phyloP scores from a whole-genome alignment of 805 yeast genomes.

The Scheffersomyces amazonensis region DNA sequence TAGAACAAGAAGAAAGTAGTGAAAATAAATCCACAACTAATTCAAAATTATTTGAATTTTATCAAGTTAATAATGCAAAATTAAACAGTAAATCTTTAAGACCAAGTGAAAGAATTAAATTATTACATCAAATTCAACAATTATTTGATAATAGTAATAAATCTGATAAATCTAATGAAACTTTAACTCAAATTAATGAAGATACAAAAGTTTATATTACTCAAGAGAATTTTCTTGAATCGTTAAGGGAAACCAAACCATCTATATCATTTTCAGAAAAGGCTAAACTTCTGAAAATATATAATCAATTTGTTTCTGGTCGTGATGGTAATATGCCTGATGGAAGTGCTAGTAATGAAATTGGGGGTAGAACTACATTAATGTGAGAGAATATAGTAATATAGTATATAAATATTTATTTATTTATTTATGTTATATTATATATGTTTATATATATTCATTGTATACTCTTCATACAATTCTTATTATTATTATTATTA shows the following conservation, averaged over 20 bases:
- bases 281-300: constrained; percentile 58
- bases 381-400: constrained; percentile 49
- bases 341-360: constrained; percentile 73
- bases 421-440: too few relatives aligned
- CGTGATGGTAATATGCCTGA: constrained; percentile 87
- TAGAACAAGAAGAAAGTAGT: constrained; percentile 32
- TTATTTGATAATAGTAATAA: constrained; percentile 20
- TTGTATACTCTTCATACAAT: not conserved
- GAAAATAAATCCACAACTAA: constrained; percentile 7
- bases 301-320: constrained; percentile 67
- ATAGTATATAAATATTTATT: too few relatives aligned
- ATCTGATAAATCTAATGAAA: constrained; percentile 3
- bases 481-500: too few relatives aligned
- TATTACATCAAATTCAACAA: constrained; percentile 42
- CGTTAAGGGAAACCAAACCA: constrained; percentile 79
- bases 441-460: not conserved
- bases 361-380: constrained; percentile 82
- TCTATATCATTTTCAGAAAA: constrained; percentile 78
- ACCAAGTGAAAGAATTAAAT: constrained; percentile 39
- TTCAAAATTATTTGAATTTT: constrained; percentile 30
- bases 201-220: constrained; percentile 42
- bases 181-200: constrained; percentile 10
- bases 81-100: constrained; percentile 23
- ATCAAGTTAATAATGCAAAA: constrained; percentile 37
- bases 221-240: constrained; percentile 53